Evolutionary conservation across 441 rosid species (phyloP).

Genomic region (Adansonia madagascariensis): DNA sequence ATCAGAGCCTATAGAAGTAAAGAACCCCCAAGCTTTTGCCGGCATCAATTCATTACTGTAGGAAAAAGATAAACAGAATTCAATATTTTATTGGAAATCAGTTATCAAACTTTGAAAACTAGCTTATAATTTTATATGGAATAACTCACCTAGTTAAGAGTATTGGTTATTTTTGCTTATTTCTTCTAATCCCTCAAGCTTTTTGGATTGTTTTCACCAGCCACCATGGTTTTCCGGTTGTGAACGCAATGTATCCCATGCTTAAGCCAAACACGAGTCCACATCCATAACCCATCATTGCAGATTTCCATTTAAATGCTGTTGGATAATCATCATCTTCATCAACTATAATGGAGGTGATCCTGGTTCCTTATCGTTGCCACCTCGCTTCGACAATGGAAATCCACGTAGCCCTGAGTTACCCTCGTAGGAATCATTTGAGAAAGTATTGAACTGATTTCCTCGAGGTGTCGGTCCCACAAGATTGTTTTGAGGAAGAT

Average conservation of each 20-base stretch:
- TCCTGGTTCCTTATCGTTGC: neutral
- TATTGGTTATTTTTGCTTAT: neutral
- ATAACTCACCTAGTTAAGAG: neutral
- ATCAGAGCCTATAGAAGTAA: neutral
- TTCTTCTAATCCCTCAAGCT: neutral
- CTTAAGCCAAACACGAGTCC: constrained; percentile 19
- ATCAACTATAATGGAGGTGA: neutral
- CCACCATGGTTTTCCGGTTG: neutral
- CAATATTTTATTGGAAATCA: neutral
- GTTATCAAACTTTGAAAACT: neutral
- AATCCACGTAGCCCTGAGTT: neutral
- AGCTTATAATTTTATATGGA: neutral
- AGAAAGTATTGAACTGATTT: neutral
- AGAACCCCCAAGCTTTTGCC: neutral
- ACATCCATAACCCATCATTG: constrained; percentile 19
- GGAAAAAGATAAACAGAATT: neutral
- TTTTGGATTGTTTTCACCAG: neutral
- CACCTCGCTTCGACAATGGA: neutral
- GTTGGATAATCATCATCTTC: neutral
- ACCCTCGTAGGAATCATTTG: neutral
- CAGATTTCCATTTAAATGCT: constrained; percentile 10
- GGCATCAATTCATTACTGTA: neutral
- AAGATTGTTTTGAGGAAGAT: neutral
- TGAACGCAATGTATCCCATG: constrained; percentile 1
- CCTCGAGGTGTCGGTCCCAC: neutral